phyloP scores from a whole-genome alignment of 352 stramenopile species.

The Pythium volutum region DNA sequence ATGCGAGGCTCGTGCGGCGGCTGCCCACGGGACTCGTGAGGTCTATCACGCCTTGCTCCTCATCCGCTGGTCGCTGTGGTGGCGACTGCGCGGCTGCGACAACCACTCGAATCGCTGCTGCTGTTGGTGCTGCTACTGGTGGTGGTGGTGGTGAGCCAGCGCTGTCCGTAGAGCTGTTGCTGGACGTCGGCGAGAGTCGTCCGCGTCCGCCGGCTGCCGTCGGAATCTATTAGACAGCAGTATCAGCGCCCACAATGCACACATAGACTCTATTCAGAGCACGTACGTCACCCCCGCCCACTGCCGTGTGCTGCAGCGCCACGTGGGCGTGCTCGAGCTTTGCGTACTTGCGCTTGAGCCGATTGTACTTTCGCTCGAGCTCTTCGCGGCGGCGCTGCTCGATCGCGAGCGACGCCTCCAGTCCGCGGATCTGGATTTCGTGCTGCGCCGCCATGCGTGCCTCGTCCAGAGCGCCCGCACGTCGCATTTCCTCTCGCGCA shows the following conservation, averaged over 20 bases:
- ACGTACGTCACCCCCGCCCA: not conserved
- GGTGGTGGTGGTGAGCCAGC: not conserved
- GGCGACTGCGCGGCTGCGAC: not conserved
- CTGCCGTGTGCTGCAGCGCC: conserved; percentile 26
- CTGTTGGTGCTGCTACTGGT: not conserved
- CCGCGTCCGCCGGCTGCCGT: not conserved
- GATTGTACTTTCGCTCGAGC: conserved; percentile 67
- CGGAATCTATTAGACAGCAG: not conserved
- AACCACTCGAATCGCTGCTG: not conserved
- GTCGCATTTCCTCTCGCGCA: not conserved
- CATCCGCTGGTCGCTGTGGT: not conserved
- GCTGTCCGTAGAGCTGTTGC: not conserved
- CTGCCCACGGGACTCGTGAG: conserved; percentile 43
- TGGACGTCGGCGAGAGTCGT: not conserved
- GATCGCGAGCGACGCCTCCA: conserved; percentile 44
- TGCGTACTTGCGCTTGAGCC: conserved; percentile 64
- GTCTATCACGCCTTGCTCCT: conserved; percentile 44
- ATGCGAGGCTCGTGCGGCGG: conserved; percentile 13
- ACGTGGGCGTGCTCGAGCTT: conserved; percentile 53
- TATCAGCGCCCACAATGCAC: not conserved
- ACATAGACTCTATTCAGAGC: not conserved
- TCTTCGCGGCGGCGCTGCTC: conserved; percentile 49
- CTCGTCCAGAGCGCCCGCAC: not conserved
- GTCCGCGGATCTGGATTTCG: conserved; percentile 29
- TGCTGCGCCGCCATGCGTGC: conserved; percentile 6